Percentiles rank a stretch among this genome's conserved stretches.
Conservation (phyloP, 192 early-diverging fungal genomes). For the Backusella mclennaniae region DNA sequence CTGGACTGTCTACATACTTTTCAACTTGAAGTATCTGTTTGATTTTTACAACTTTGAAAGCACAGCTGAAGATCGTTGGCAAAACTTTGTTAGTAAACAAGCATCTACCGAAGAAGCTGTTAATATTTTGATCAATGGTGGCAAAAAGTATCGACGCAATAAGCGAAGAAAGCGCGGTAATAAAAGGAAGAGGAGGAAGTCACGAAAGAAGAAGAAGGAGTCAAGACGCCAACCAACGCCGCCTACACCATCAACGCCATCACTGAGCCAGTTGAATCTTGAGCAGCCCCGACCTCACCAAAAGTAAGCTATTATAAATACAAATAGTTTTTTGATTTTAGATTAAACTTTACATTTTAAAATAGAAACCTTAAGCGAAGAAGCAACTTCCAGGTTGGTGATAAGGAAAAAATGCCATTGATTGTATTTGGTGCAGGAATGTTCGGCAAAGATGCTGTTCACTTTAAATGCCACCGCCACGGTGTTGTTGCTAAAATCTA, state of each 20-base stretch:
- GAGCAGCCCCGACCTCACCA: background rate
- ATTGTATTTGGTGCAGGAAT: background rate
- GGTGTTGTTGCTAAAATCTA: background rate
- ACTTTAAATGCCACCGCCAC: background rate
- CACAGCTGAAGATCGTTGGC: background rate
- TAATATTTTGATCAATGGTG: conserved; percentile 1
- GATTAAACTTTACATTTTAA: background rate
- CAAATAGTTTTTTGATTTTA: background rate
- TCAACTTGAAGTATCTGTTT: background rate
- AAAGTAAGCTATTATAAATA: background rate
- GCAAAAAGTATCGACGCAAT: background rate
- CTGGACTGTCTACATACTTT: background rate
- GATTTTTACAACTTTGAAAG: background rate
- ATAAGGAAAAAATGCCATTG: background rate
- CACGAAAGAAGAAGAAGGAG: background rate
- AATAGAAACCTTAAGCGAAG: too few species aligned
- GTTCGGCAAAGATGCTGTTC: background rate
- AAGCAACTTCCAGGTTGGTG: background rate
- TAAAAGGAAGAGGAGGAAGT: background rate
- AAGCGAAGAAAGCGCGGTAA: background rate
- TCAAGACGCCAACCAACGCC: background rate
- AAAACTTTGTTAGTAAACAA: background rate
- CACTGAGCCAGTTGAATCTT: too few species aligned
- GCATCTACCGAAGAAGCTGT: background rate
- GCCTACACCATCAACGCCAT: too few species aligned